Conservation (phyloP, 73 alveolate genomes). For the Uronychia setigera region DNA sequence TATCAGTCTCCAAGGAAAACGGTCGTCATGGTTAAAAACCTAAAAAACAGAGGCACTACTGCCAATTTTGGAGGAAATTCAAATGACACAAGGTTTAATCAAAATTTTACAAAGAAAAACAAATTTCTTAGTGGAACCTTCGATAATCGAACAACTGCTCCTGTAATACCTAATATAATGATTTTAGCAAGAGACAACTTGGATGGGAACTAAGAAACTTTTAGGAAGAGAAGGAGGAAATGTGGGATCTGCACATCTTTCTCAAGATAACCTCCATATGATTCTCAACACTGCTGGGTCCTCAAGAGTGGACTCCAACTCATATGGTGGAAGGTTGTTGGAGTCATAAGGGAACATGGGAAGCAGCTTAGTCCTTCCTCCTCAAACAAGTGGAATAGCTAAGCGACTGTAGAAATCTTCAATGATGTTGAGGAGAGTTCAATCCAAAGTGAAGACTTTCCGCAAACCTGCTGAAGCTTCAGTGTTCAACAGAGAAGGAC, state of each 20-base stretch:
- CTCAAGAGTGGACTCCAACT: background rate
- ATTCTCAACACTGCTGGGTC: background rate
- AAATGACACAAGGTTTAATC: background rate
- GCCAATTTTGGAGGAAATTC: background rate
- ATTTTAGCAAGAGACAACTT: background rate
- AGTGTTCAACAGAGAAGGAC: background rate
- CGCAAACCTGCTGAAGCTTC: background rate
- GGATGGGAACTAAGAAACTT: background rate
- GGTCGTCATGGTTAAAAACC: constrained; percentile 22
- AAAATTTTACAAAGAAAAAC: background rate
- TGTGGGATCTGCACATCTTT: background rate
- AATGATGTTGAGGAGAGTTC: background rate
- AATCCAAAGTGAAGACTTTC: background rate
- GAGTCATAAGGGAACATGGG: too few species aligned
- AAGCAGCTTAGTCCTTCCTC: background rate
- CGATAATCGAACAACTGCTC: background rate
- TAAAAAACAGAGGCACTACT: background rate
- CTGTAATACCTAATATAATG: too few species aligned
- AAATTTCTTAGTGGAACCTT: background rate
- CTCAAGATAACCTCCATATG: background rate
- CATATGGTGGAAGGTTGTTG: too few species aligned
- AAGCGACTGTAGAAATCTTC: background rate
- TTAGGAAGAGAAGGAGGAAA: background rate
- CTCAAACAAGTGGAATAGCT: background rate
- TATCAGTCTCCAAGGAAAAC: constrained; percentile 14